Conservation (phyloP, 1,284 basidiomycete genomes). For the Puccinia novopanici region DNA sequence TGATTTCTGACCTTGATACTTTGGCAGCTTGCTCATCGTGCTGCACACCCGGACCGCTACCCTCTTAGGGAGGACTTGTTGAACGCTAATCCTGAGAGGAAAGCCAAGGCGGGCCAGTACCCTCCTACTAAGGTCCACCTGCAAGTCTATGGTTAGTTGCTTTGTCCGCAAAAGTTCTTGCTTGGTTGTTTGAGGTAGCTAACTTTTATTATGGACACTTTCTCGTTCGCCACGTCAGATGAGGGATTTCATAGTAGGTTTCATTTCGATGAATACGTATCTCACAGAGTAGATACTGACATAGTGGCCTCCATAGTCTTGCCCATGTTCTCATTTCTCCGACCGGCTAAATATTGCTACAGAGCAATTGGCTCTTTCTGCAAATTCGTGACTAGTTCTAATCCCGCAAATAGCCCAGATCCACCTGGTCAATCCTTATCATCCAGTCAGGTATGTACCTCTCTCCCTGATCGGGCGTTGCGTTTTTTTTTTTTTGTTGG, state of each 20-base stretch:
- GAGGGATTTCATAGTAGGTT: constrained; percentile 46
- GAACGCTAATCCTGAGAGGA: constrained; percentile 56
- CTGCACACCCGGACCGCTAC: constrained; percentile 76
- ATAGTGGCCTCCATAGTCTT: constrained; percentile 59
- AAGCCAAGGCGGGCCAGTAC: constrained; percentile 54
- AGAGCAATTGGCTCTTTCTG: constrained; percentile 59
- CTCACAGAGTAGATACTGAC: no score
- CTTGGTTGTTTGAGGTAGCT: background rate
- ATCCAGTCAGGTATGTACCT: constrained; percentile 1
- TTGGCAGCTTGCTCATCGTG: constrained; percentile 78
- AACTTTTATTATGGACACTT: background rate
- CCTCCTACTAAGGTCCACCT: constrained; percentile 84
- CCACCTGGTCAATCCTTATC: constrained; percentile 54
- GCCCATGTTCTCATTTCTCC: constrained; percentile 61
- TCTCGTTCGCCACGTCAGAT: constrained; percentile 27
- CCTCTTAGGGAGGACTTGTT: constrained; percentile 68
- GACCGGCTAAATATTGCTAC: constrained; percentile 60
- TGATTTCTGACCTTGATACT: no score
- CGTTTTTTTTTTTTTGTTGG: background rate
- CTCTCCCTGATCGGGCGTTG: background rate
- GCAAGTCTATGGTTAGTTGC: constrained; percentile 65
- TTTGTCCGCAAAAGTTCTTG: constrained; percentile 48
- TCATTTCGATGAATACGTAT: background rate
- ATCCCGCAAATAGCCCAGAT: constrained; percentile 52
- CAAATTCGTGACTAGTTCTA: constrained; percentile 58